Evolutionary conservation across 495 filamentous ascomycete species (phyloP).

Genomic region (Trichoderma orchidacearum): DNA sequence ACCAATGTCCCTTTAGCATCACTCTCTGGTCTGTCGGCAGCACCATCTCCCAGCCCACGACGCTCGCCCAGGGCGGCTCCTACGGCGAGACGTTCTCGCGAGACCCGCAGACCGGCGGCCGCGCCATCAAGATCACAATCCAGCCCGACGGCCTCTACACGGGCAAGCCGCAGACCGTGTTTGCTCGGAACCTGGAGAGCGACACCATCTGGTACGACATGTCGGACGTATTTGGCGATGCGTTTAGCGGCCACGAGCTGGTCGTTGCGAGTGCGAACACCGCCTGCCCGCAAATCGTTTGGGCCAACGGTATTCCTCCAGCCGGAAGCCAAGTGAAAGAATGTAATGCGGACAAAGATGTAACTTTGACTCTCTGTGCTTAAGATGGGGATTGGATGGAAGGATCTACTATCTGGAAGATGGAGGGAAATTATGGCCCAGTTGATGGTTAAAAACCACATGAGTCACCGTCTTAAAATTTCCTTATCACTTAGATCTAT

Average conservation of each 20-base stretch:
- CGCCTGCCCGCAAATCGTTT: slow-evolving; percentile 33
- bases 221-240: slow-evolving; percentile 39
- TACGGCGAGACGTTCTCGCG: slow-evolving; percentile 29
- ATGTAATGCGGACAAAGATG: slow-evolving; percentile 21
- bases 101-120: slow-evolving; percentile 38
- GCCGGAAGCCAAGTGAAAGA: slow-evolving; percentile 38
- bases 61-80: slow-evolving; percentile 20
- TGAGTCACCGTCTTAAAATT: no score
- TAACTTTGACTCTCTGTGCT: slow-evolving; percentile 16
- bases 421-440: no score
- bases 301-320: slow-evolving; percentile 32
- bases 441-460: no score
- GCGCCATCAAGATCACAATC: slow-evolving; percentile 40
- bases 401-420: no score
- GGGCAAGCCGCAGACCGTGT: slow-evolving; percentile 37
- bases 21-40: slow-evolving; percentile 45
- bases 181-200: slow-evolving; percentile 39
- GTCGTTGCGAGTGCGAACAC: slow-evolving; percentile 22
- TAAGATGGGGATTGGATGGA: no score
- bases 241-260: slow-evolving; percentile 34
- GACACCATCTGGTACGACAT: slow-evolving; percentile 41
- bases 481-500: no score
- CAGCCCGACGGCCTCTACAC: slow-evolving; percentile 36
- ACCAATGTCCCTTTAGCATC: slow-evolving; percentile 32
- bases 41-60: slow-evolving; percentile 24